Evolutionary conservation across 2,329 filamentous ascomycete genomes (phyloP).

Genomic region (Dactylellina sp.): DNA sequence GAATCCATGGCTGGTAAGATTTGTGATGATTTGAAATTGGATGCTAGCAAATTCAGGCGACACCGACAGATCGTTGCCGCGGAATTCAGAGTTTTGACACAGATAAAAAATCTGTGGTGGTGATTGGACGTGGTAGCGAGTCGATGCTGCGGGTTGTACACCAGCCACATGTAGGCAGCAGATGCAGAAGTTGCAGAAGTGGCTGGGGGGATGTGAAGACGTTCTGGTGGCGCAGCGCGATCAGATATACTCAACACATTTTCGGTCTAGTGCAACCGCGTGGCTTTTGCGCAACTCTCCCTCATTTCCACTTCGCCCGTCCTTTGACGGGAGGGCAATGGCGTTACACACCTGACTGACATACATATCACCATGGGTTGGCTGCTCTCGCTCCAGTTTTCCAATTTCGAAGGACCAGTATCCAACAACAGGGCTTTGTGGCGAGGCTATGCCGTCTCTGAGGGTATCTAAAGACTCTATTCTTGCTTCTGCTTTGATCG

Average conservation of each 20-base stretch:
- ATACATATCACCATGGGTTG: slow-evolving; percentile 31
- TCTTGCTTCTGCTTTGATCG: background rate
- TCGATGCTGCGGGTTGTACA: slow-evolving; percentile 19
- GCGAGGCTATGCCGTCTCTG: background rate
- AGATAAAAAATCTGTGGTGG: slow-evolving; percentile 23
- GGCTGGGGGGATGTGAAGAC: slow-evolving; percentile 23
- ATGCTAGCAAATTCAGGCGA: slow-evolving; percentile 39
- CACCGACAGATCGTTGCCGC: slow-evolving; percentile 16
- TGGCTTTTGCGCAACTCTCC: slow-evolving; percentile 47
- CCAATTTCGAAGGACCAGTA: slow-evolving; percentile 12
- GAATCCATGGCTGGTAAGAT: slow-evolving; percentile 30
- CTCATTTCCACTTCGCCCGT: slow-evolving; percentile 39
- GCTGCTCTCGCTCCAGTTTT: slow-evolving; percentile 6
- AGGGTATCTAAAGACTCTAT: background rate
- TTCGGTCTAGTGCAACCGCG: slow-evolving; percentile 26
- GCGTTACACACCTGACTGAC: slow-evolving; percentile 32
- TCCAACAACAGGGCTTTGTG: background rate
- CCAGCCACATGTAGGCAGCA: slow-evolving; percentile 52
- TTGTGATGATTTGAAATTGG: slow-evolving; percentile 8
- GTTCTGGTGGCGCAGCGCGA: slow-evolving; percentile 34
- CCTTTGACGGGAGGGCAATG: slow-evolving; percentile 33
- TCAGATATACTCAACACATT: slow-evolving; percentile 22
- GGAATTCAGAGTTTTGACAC: slow-evolving; percentile 22
- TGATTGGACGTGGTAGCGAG: slow-evolving; percentile 37
- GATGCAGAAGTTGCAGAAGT: slow-evolving; percentile 5